These are phyloP conservation scores for Macrolepiota dolichaula DNA, from an alignment of 768 basidiomycete species.

Conservation along the genomic window DNA sequence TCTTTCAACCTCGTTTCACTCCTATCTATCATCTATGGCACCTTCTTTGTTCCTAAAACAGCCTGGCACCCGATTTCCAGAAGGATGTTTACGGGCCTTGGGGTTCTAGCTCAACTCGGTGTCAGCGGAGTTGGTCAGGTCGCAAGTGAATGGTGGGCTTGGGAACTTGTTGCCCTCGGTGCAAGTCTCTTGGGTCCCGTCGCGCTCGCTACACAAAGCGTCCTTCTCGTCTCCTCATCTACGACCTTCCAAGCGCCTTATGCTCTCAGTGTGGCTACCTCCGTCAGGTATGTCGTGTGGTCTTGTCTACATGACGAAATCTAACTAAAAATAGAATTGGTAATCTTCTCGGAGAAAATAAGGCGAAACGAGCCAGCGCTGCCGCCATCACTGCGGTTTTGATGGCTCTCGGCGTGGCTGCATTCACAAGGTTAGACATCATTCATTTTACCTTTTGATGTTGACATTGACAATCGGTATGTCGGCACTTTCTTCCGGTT, in stretches of 20 bases:
- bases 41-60: slow-evolving; percentile 58
- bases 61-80: slow-evolving; percentile 81
- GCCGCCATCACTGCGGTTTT: slow-evolving; percentile 63
- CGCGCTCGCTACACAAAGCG: slow-evolving; percentile 83
- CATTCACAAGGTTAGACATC: slow-evolving; percentile 53
- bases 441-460: slow-evolving; percentile 5
- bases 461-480: too few species aligned
- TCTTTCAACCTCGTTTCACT: slow-evolving; percentile 81
- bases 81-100: slow-evolving; percentile 64
- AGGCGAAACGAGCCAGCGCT: slow-evolving; percentile 68
- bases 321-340: slow-evolving; percentile 55
- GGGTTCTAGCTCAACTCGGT: slow-evolving; percentile 70
- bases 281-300: slow-evolving; percentile 60
- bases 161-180: slow-evolving; percentile 76
- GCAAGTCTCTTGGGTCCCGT: slow-evolving; percentile 69
- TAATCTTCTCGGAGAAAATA: slow-evolving; percentile 81
- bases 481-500: too few species aligned
- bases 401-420: slow-evolving; percentile 62
- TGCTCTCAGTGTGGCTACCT: slow-evolving; percentile 76
- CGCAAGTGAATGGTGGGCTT: slow-evolving; percentile 95
- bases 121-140: slow-evolving; percentile 83
- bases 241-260: slow-evolving; percentile 83
- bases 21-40: slow-evolving; percentile 59
- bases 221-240: slow-evolving; percentile 73
- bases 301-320: too few species aligned